A percentile compares a stretch with the other conserved stretches of the same genome.
Conservation (phyloP, 1,284 basidiomycete genomes). For the Cutaneotrichosporon sp. region DNA sequence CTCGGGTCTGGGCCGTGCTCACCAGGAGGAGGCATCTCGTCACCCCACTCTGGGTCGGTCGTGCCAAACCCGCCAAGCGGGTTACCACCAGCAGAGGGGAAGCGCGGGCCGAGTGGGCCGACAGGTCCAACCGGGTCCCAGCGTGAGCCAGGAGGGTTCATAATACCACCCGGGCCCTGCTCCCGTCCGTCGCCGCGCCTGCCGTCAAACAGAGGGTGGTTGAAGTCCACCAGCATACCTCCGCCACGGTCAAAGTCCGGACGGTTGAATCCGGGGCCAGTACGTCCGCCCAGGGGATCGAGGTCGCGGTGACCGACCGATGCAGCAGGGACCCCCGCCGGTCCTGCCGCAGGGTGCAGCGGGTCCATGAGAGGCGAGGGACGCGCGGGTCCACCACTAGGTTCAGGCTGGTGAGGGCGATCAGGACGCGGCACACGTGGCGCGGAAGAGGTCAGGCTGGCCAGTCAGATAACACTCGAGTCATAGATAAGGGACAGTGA, state of each 20-base stretch:
- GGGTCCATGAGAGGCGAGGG: slow-evolving; percentile 35
- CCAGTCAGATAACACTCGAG: slow-evolving; percentile 10
- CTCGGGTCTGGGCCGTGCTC: slow-evolving; percentile 49
- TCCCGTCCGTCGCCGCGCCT: slow-evolving; percentile 27
- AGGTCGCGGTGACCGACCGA: slow-evolving; percentile 57
- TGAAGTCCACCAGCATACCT: slow-evolving; percentile 58
- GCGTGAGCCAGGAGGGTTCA: slow-evolving; percentile 55
- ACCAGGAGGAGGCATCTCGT: slow-evolving; percentile 52
- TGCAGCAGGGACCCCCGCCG: slow-evolving; percentile 37
- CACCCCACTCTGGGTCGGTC: slow-evolving; percentile 48
- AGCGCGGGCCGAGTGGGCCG: slow-evolving; percentile 21
- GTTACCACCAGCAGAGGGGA: slow-evolving; percentile 37
- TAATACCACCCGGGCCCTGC: slow-evolving; percentile 42
- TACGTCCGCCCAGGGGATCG: slow-evolving; percentile 54
- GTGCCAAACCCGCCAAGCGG: slow-evolving; percentile 42
- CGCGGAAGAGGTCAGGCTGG: slow-evolving; percentile 1
- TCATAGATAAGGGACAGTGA: slow-evolving; percentile 11
- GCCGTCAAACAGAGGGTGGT: slow-evolving; percentile 57
- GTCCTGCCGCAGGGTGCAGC: slow-evolving; percentile 13
- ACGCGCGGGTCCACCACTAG: slow-evolving; percentile 17
- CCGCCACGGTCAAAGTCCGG: slow-evolving; percentile 44
- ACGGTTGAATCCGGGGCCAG: slow-evolving; percentile 20
- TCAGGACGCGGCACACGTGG: slow-evolving; percentile 15
- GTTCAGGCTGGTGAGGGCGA: slow-evolving; percentile 12
- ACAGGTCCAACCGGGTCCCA: slow-evolving; percentile 59